Evolutionary conservation across 345 rosid species (phyloP).

Genomic region (Murraya koenigii): DNA sequence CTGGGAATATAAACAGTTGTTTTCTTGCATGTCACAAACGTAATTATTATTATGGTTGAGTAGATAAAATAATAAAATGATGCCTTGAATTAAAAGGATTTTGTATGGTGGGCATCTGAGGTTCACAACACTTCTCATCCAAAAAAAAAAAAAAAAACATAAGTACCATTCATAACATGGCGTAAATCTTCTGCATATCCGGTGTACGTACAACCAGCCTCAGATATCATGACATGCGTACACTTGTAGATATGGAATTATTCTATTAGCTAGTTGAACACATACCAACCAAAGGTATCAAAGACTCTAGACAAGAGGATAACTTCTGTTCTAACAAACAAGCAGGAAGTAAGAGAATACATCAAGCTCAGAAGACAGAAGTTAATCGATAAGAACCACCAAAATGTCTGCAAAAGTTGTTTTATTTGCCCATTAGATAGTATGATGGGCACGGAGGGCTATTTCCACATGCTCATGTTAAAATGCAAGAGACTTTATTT

Average conservation of each 20-base stretch:
- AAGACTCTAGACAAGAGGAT: background rate
- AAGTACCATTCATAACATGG: background rate
- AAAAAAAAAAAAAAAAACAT: too few relatives aligned
- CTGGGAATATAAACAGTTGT: background rate
- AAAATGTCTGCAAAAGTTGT: background rate
- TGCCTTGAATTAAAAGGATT: background rate
- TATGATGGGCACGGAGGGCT: background rate
- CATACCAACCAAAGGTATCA: background rate
- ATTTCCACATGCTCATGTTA: background rate
- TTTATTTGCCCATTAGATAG: background rate
- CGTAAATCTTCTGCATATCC: background rate
- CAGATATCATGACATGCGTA: background rate
- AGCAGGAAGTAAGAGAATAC: background rate
- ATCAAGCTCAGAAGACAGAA: background rate
- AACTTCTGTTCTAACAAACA: background rate
- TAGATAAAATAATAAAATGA: background rate
- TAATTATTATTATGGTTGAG: background rate
- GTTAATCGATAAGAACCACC: background rate
- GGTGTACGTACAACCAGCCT: background rate
- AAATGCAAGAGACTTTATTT: conserved; percentile 8
- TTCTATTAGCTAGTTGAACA: background rate
- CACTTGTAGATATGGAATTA: background rate
- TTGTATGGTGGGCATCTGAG: background rate
- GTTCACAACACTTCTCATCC: background rate
- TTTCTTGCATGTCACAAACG: background rate